A percentile compares a stretch with the other conserved stretches of the same genome.
Conservation (phyloP, 495 filamentous ascomycete genomes). For the Parmelia sp. region DNA sequence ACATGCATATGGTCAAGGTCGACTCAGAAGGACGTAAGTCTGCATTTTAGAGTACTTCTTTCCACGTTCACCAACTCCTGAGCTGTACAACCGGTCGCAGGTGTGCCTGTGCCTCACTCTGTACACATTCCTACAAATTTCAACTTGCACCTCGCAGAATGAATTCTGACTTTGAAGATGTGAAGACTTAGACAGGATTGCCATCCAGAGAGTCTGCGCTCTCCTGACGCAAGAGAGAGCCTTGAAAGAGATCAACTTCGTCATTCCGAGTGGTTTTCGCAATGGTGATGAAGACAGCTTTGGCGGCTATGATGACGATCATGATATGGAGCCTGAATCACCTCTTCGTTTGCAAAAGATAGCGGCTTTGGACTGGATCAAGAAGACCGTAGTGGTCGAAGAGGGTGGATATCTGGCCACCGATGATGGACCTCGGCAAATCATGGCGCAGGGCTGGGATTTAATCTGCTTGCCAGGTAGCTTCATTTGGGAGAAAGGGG, state of each 20-base stretch:
- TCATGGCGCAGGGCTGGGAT: slow-evolving; percentile 24
- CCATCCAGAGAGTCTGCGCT: slow-evolving; percentile 21
- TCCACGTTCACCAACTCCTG: neutral
- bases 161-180: neutral
- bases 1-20: slow-evolving; percentile 26
- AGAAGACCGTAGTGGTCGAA: slow-evolving; percentile 24
- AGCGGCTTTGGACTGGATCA: slow-evolving; percentile 21
- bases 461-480: slow-evolving; percentile 24
- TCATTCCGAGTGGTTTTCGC: slow-evolving; percentile 22
- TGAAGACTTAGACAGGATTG: slow-evolving; percentile 19
- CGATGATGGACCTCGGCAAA: slow-evolving; percentile 20
- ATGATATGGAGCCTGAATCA: slow-evolving; percentile 25
- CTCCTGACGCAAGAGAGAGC: slow-evolving; percentile 20
- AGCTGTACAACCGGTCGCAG: neutral
- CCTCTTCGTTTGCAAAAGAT: slow-evolving; percentile 15
- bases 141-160: neutral
- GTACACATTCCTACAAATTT: neutral
- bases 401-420: slow-evolving; percentile 23
- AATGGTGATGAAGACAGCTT: slow-evolving; percentile 24
- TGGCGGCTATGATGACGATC: slow-evolving; percentile 24
- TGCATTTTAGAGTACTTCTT: neutral
- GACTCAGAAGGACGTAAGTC: slow-evolving; percentile 19
- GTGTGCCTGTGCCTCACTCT: neutral
- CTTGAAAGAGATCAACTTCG: slow-evolving; percentile 25
- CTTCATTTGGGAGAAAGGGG: slow-evolving; percentile 25